A percentile compares a stretch with the other conserved stretches of the same genome.
Conservation (phyloP, 768 basidiomycete genomes). For the Lactifluus rugatus region DNA sequence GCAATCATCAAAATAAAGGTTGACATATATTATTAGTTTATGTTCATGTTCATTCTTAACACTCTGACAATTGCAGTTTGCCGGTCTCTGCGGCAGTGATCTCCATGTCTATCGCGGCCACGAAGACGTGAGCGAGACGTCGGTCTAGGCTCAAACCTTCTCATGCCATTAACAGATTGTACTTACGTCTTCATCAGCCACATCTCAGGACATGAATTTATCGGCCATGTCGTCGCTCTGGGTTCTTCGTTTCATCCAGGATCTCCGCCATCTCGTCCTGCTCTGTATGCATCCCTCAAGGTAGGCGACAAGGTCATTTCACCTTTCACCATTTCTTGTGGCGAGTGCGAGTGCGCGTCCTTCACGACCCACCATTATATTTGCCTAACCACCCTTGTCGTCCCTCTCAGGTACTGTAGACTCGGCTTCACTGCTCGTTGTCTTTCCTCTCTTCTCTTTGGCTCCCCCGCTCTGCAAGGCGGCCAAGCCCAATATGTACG, state of each 20-base stretch:
- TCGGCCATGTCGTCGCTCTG: constrained; percentile 60
- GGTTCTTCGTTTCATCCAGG: constrained; percentile 45
- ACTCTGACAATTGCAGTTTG: constrained; percentile 34
- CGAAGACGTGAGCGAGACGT: constrained; percentile 44
- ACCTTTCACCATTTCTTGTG: constrained; percentile 74
- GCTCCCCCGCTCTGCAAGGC: constrained; percentile 54
- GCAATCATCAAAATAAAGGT: constrained; percentile 70
- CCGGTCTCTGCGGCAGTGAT: constrained; percentile 66
- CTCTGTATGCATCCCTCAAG: constrained; percentile 51
- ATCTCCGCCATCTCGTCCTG: constrained; percentile 40
- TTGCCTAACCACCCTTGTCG: background rate
- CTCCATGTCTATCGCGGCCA: constrained; percentile 67
- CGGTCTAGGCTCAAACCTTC: constrained; percentile 22
- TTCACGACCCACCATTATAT: background rate
- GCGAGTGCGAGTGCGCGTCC: constrained; percentile 70
- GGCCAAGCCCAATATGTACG: constrained; percentile 76
- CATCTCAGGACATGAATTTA: constrained; percentile 68
- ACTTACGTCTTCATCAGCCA: constrained; percentile 32
- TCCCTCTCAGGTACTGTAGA: constrained; percentile 47
- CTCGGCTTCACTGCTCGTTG: constrained; percentile 68
- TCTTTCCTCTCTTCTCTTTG: constrained; percentile 50
- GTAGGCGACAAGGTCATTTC: constrained; percentile 72
- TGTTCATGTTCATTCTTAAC: too few relatives aligned
- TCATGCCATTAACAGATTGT: background rate
- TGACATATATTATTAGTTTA: too few relatives aligned